Base-by-base conservation (phyloP, 306 rosid species). In the Amphicarpaea edgeworthii region DNA sequence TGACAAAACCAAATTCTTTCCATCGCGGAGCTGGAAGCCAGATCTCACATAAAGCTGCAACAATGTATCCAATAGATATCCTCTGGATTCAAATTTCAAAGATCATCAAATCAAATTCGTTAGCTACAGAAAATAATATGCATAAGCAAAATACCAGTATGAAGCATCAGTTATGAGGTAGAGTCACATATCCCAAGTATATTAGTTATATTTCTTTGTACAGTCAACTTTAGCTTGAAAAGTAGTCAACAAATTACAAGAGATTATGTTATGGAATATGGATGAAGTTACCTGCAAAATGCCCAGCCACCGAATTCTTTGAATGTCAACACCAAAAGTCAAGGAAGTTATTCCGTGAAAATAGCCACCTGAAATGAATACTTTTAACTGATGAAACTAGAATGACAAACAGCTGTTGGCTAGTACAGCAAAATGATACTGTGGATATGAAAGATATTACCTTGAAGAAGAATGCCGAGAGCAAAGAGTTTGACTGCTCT, bases 381-480 rank as follows among this genome's bases (percentile, higher is more conserved):
- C 21, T 32, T 47, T 12, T 24, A 42, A 12, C 10, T 12, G 47
- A 49, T 19, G 50, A 53, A 58, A 12, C 59, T 40, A 17, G 42
- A 62, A 57, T 3, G 55, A 30, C 30, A 30, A 59, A 38, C 12
- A 47, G 16, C 3, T 14, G 38, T 41, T 60, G 8, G 12, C 0
- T 19, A 55, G 65, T 12, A 26, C 38, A 30, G 41, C 16, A 57
- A 23, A 57, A 24, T 24, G n/a, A n/a, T n/a, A n/a, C n/a, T n/a
- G 1, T 6, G 69, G 21, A 6, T 30, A 73, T 41, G 41, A 74
- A 74, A 46, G 78, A 66, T 10, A 34, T 75, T 84, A 93, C 98
- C 98, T 91, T 94, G 98, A 77, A 94, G 97, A 77, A 91, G 3
- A 77, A 94, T 68, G 0, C 98, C 98, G 7, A 94, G 77, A 50